Evolutionary conservation across 2,329 filamentous ascomycete species (phyloP), one percentile per base, ranked within the genome.

Genomic region (Colletotrichum plurivorum): DNA sequence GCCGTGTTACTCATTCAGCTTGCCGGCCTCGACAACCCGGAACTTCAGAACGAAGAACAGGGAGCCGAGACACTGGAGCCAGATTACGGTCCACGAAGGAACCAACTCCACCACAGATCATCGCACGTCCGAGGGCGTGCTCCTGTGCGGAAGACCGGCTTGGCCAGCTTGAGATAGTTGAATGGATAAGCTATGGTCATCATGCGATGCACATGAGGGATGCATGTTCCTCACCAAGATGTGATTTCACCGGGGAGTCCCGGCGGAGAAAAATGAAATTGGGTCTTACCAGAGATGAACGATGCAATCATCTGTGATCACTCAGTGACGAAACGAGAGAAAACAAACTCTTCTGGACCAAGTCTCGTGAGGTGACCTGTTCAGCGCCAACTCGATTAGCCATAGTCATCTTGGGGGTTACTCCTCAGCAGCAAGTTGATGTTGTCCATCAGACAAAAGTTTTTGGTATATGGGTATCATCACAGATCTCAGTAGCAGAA

Each of bases 151-250:
- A 87, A 93, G 92, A 84, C 88, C 89, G 87, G 88, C 90, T 92
- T 84, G 91, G 90, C 84, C 79, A 83, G 82, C 81, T 87, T 84
- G 87, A 86, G 79, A 84, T 92, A 86, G 89, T 91, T 87, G 90
- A 92, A 92, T 92, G 90, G 90, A 92, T 92, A 90, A 89, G 89
- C 90, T 90, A 78, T 85, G 85, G 82, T 89, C 87, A 89, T 89
- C 87, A 88, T 81, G 73, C 77, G 57, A 31, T 36, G 31, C 31
- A 4, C 31, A 36, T 36, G 31, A 9, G 31, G 31, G 31, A 36
- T 10, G 8, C 9, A 10, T 3, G 31, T 36, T 36, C 31, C 31
- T 36, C 31, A 36, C 9, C 31, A 10, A 25, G 22, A 25, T 25
- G 8, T 36, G 31, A 36, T 36, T 10, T 10, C 31, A 36, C 31